Evolutionary conservation across 2,329 filamentous ascomycete species (phyloP).

Genomic region (Cryoendolithus antarcticus): DNA sequence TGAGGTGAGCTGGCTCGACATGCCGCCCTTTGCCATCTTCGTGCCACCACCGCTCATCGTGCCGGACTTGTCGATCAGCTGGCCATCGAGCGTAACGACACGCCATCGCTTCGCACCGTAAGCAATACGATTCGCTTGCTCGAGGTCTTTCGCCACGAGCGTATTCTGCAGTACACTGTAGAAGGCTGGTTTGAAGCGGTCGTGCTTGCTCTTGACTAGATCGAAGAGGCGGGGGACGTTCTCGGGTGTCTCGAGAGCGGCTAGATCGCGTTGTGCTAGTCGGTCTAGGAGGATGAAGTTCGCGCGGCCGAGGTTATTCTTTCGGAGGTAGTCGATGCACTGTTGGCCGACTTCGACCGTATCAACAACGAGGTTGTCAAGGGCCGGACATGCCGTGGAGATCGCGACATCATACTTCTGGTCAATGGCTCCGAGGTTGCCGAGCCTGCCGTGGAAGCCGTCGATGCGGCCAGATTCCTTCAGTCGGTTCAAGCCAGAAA

Average conservation of each 20-base stretch:
- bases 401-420: constrained; percentile 94
- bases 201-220: constrained; percentile 76
- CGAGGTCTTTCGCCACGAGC: constrained; percentile 77
- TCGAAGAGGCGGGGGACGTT: constrained; percentile 91
- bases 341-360: constrained; percentile 93
- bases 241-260: constrained; percentile 75
- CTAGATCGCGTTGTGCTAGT: constrained; percentile 64
- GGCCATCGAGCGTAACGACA: constrained; percentile 87
- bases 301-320: constrained; percentile 90
- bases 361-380: constrained; percentile 95
- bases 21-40: constrained; percentile 78
- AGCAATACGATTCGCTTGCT: constrained; percentile 94
- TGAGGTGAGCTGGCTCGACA: constrained; percentile 90
- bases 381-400: constrained; percentile 79
- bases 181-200: constrained; percentile 79
- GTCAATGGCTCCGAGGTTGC: constrained; percentile 88
- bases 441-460: constrained; percentile 88
- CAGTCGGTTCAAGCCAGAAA: constrained; percentile 83
- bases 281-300: constrained; percentile 96
- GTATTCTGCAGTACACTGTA: constrained; percentile 94
- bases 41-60: constrained; percentile 97
- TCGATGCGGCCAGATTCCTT: constrained; percentile 94
- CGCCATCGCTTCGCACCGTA: constrained; percentile 91
- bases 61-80: constrained; percentile 94
- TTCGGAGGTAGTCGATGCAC: constrained; percentile 93